Evolutionary conservation across 2,329 filamentous ascomycete species (phyloP).

Genomic region (Plectosphaerella cucumerina): DNA sequence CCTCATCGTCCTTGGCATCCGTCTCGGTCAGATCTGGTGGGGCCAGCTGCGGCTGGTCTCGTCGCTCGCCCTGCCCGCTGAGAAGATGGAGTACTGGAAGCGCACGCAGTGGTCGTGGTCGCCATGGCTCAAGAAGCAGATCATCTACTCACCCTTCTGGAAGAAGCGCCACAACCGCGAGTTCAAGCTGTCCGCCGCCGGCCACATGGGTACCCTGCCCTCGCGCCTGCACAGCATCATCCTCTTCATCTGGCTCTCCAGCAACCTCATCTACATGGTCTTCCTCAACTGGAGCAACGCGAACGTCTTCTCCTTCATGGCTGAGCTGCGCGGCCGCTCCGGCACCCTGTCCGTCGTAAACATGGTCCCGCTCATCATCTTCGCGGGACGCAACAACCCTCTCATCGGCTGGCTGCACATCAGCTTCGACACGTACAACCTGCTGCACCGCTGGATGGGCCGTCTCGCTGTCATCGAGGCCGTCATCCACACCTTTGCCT

Average conservation of each 20-base stretch:
- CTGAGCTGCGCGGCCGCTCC: slow-evolving; percentile 80
- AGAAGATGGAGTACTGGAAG: slow-evolving; percentile 57
- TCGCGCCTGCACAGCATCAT: slow-evolving; percentile 59
- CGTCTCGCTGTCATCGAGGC: slow-evolving; percentile 67
- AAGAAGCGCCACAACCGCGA: slow-evolving; percentile 65
- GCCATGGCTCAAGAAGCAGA: slow-evolving; percentile 57
- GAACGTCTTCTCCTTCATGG: slow-evolving; percentile 63
- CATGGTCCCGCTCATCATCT: slow-evolving; percentile 84
- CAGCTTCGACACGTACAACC: slow-evolving; percentile 95
- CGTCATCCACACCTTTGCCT: slow-evolving; percentile 66
- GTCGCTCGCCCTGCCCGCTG: slow-evolving; percentile 49
- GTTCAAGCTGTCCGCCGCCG: slow-evolving; percentile 54
- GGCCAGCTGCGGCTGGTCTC: slow-evolving; percentile 55
- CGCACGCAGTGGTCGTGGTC: slow-evolving; percentile 54
- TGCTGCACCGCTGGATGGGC: slow-evolving; percentile 67
- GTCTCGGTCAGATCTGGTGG: slow-evolving; percentile 50
- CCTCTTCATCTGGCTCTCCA: slow-evolving; percentile 51
- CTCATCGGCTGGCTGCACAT: slow-evolving; percentile 77
- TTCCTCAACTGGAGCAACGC: slow-evolving; percentile 54
- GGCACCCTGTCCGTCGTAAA: slow-evolving; percentile 81
- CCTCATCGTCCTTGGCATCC: slow-evolving; percentile 47
- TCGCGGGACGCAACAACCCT: slow-evolving; percentile 91
- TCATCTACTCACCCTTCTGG: slow-evolving; percentile 61
- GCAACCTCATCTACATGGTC: slow-evolving; percentile 61
- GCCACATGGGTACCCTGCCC: slow-evolving; percentile 60